Conservation (phyloP, 2,329 filamentous ascomycete species). For the Exophiala sp. region DNA sequence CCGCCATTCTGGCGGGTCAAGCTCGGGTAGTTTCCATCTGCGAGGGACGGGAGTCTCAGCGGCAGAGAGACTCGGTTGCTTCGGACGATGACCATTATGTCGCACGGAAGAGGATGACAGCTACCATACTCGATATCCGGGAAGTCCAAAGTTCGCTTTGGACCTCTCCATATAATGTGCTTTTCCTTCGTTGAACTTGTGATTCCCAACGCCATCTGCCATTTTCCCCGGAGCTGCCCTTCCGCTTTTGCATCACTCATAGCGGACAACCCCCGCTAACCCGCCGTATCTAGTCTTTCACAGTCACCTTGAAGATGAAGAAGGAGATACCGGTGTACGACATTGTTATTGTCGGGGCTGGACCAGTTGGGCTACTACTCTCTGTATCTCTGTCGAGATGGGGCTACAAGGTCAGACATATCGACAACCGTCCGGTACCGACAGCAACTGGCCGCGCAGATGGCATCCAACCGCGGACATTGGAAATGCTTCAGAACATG, state of each 20-base stretch:
- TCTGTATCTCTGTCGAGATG: slow-evolving; percentile 83
- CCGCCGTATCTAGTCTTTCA: background rate
- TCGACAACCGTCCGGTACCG: slow-evolving; percentile 81
- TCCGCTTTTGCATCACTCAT: background rate
- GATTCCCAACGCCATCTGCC: background rate
- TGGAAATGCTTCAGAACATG: slow-evolving; percentile 84
- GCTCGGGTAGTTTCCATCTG: too few relatives aligned
- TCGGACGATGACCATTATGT: background rate
- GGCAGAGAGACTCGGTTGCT: slow-evolving; percentile 15
- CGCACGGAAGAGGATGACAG: slow-evolving; percentile 2
- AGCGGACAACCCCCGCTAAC: background rate
- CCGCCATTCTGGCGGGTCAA: background rate
- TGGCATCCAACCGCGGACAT: slow-evolving; percentile 82
- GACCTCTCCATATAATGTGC: background rate
- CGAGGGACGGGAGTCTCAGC: background rate
- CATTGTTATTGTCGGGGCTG: slow-evolving; percentile 78
- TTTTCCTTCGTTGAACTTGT: background rate
- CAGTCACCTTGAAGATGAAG: slow-evolving; percentile 11
- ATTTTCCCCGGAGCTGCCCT: background rate
- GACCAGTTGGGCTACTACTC: slow-evolving; percentile 79
- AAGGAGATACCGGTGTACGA: slow-evolving; percentile 37
- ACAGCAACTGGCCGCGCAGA: slow-evolving; percentile 82
- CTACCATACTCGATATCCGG: slow-evolving; percentile 18
- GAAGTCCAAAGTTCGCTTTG: background rate
- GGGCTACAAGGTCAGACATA: slow-evolving; percentile 93